phyloP scores from a whole-genome alignment of 192 early-diverging fungal species.

The Spizellomyces sp. region DNA sequence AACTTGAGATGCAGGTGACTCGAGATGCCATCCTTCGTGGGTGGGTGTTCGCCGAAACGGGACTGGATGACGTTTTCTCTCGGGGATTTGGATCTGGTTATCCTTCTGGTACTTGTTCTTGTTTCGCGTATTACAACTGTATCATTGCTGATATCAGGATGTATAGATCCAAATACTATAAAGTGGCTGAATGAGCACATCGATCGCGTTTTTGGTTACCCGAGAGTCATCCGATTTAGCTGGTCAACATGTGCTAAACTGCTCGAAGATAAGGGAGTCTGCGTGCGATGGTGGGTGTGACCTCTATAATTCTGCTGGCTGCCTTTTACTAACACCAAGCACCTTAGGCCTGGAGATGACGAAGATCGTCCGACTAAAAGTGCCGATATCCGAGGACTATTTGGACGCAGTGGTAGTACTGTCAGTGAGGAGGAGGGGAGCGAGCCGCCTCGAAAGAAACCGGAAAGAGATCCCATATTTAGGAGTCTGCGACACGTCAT shows the following conservation, averaged over 20 bases:
- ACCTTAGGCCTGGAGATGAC: too few species aligned
- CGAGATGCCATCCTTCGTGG: constrained; percentile 68
- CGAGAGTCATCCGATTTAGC: constrained; percentile 88
- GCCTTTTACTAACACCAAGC: too few species aligned
- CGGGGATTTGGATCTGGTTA: constrained; percentile 87
- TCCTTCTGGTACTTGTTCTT: constrained; percentile 60
- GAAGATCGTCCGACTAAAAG: too few species aligned
- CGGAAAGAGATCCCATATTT: too few species aligned
- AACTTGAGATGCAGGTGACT: constrained; percentile 51
- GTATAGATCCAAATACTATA: constrained; percentile 84
- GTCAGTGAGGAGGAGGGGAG: too few species aligned
- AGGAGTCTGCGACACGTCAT: too few species aligned
- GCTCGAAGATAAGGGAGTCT: constrained; percentile 62
- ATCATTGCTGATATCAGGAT: background rate
- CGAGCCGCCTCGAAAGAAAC: too few species aligned
- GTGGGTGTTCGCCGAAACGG: constrained; percentile 70
- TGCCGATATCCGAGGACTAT: too few species aligned
- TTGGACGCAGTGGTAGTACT: too few species aligned
- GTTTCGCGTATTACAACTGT: background rate
- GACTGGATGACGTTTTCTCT: constrained; percentile 46
- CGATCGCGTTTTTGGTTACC: constrained; percentile 92
- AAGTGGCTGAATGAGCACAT: constrained; percentile 78
- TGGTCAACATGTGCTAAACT: constrained; percentile 86
- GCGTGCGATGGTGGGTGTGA: constrained; percentile 50
- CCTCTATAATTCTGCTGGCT: too few species aligned